Evolutionary conservation across 179 eudicot genomes (phyloP).

Genomic region (Amaranthus tricolor): DNA sequence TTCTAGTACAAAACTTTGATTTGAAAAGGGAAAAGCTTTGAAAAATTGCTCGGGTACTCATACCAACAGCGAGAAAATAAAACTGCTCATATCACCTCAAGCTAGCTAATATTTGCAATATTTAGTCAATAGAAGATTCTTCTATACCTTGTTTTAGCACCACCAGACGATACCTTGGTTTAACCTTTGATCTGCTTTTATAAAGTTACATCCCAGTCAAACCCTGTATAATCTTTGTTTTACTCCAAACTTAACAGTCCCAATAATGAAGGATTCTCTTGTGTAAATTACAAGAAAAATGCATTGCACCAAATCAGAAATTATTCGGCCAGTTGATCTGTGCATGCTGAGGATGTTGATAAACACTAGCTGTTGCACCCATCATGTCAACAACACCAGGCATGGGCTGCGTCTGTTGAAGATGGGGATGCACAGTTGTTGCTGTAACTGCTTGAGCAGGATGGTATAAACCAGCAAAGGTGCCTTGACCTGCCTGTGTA

Average conservation of each 20-base stretch:
- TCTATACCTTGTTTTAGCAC: slow-evolving; percentile 21
- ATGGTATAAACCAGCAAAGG: slow-evolving; percentile 64
- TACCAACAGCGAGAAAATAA: slow-evolving; percentile 13
- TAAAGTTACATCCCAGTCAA: slow-evolving; percentile 18
- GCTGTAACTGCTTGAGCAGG: slow-evolving; percentile 65
- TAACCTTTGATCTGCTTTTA: slow-evolving; percentile 22
- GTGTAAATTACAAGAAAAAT: slow-evolving; percentile 18
- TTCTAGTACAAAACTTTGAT: slow-evolving; percentile 27
- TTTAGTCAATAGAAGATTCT: slow-evolving; percentile 27
- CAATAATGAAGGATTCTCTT: slow-evolving; percentile 16
- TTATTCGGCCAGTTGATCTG: slow-evolving; percentile 73
- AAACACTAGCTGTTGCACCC: slow-evolving; percentile 52
- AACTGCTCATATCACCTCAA: slow-evolving; percentile 11
- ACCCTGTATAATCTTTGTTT: slow-evolving; percentile 1
- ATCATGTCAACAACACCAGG: slow-evolving; percentile 61
- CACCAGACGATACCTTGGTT: slow-evolving; percentile 25
- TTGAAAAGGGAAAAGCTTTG: background rate
- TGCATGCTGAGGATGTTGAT: slow-evolving; percentile 76
- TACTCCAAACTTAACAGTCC: slow-evolving; percentile 14
- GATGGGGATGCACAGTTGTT: slow-evolving; percentile 52
- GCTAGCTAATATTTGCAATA: slow-evolving; percentile 16
- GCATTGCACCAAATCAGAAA: slow-evolving; percentile 37
- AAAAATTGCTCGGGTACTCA: slow-evolving; percentile 22
- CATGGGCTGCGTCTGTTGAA: slow-evolving; percentile 74
- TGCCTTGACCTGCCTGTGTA: slow-evolving; percentile 65